Base-by-base conservation (phyloP, 306 rosid species). In the Pyrus pyrifolia region DNA sequence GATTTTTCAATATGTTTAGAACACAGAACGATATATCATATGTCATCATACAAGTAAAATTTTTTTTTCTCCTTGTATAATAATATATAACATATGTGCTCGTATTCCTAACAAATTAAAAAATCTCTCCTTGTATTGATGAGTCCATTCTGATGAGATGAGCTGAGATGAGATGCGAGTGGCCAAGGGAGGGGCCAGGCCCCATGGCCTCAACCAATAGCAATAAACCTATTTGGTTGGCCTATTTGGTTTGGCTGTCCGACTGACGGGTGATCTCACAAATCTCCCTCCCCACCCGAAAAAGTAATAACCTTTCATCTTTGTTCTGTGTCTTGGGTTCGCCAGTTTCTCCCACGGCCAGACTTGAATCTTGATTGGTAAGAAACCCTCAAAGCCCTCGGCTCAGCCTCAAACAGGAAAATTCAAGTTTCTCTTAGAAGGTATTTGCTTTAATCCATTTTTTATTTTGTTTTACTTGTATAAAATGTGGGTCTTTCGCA, bases 11-110 rank as follows among this genome's bases (percentile, higher is more conserved):
- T 35, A 1, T 35, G 0, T 7, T 1, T 0, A 0, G 2, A 7
- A 38, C 0, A 38, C 2, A 0, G 0, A 0, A 6, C 0, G 8
- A 0, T 38, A 38, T 1, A 0, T 1, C 2, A 38, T 38, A 35
- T 35, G 8, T 38, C 0, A 38, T 6, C 0, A 38, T 38, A 38
- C 9, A 38, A 7, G 0, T 0, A 1, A 35, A 6, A 35, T 35
- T 6, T 33, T 33, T 33, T 33, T 1, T 35, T 33, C 38, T 35
- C 7, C 42, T 38, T 38, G 0, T 7, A 6, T 7, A 38, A 38
- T 38, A 38, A 38, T 38, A 38, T 38, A 38, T 38, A 0, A 38
- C 0, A 7, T 7, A 38, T 38, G 0, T 38, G 1, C 0, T 1
- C 0, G 2, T 7, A 0, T 38, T 38, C 10, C 0, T 0, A 38